A percentile compares a stretch with the other conserved stretches of the same genome.
phyloP scores from a whole-genome alignment of 768 basidiomycete species.

The Mycena metata region DNA sequence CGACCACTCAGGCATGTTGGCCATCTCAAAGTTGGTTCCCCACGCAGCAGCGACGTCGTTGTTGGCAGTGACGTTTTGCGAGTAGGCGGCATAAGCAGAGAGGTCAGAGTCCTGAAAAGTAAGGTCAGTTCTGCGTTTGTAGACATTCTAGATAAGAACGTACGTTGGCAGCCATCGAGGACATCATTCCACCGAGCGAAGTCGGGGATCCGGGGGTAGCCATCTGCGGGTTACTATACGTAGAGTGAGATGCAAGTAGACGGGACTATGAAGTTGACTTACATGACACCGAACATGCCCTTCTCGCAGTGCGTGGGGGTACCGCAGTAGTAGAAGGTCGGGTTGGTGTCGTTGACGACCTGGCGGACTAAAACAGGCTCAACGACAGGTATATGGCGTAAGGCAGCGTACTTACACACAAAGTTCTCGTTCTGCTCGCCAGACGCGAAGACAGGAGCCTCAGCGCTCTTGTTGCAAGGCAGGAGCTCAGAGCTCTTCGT shows the following conservation, averaged over 20 bases:
- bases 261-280: slow-evolving; percentile 31
- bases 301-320: slow-evolving; percentile 79
- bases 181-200: slow-evolving; percentile 69
- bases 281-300: slow-evolving; percentile 90
- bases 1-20: slow-evolving; percentile 67
- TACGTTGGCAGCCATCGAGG: slow-evolving; percentile 59
- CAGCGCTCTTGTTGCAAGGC: slow-evolving; percentile 80
- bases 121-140: too few species aligned
- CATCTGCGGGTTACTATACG: slow-evolving; percentile 68
- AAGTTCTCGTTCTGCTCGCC: slow-evolving; percentile 75
- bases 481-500: slow-evolving; percentile 78
- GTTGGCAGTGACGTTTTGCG: slow-evolving; percentile 60
- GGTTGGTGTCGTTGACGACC: slow-evolving; percentile 79
- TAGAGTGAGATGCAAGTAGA: slow-evolving; percentile 19
- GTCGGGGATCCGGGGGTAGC: slow-evolving; percentile 55
- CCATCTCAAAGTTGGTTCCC: slow-evolving; percentile 75
- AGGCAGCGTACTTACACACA: slow-evolving; percentile 62
- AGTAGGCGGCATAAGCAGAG: slow-evolving; percentile 68
- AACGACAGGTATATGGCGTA: neutral
- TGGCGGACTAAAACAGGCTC: slow-evolving; percentile 64
- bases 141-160: slow-evolving; percentile 32
- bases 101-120: slow-evolving; percentile 65
- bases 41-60: slow-evolving; percentile 65
- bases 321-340: slow-evolving; percentile 83
- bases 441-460: slow-evolving; percentile 68